Base-by-base conservation (phyloP, 2,329 filamentous ascomycete genomes). In the Teratosphaeria epicoccoides region DNA sequence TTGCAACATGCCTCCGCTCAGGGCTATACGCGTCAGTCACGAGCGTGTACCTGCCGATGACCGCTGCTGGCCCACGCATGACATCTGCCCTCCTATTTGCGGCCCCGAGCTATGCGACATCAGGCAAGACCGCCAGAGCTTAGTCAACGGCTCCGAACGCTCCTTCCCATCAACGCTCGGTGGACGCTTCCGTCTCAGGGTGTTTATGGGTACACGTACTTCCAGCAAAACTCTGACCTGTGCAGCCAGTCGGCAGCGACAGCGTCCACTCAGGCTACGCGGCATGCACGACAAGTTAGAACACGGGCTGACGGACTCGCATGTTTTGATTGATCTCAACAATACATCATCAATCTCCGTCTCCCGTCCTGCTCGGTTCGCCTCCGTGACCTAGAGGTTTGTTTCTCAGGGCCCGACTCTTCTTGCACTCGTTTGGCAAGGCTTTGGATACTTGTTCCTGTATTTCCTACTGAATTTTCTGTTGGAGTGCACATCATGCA, bases 401-500 rank as follows among this genome's bases (percentile, higher is more conserved):
- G 23, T 24, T 20, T 22, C 23, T 37, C 24, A 40, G 12, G n/a
- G n/a, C 45, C 25, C 20, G 25, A 29, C 23, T 24, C 24, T 48
- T 17, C 24, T 48, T 28, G 23, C 23, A 37, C 25, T 37, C 28
- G 23, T 40, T 40, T 20, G 33, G 33, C 33, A 40, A 20, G 33
- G 20, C n/a, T 40, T n/a, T 40, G 33, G 33, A 40, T 40, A 40
- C n/a, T n/a, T 20, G 10, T 40, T 40, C n/a, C 14, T 14, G 33
- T 40, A 20, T 40, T 40, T 22, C 14, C n/a, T 20, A 40, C 33
- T 40, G 33, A 40, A 6, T 17, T 17, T 17, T 17, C 20, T 17
- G 14, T 40, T 20, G 33, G n/a, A n/a, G 33, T 40, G 33, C 33
- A 17, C 33, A 40, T 9, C 33, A 71, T 70, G 69, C 66, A 64